Base-by-base conservation (phyloP, 2,329 filamentous ascomycete species). In the Xylaria sp. region DNA sequence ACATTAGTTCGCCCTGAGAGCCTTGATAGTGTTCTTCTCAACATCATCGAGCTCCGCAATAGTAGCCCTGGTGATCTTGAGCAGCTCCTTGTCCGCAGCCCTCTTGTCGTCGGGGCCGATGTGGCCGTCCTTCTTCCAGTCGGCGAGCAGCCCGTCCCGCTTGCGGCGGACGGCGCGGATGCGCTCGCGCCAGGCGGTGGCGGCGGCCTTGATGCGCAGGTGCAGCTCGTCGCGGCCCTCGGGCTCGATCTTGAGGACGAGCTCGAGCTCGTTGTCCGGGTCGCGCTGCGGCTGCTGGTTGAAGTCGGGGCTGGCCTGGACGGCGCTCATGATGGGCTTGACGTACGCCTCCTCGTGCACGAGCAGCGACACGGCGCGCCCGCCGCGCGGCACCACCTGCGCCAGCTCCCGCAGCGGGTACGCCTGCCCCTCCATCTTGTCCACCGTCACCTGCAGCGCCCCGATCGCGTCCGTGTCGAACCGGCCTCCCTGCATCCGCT, bases 261-360 rank as follows among this genome's bases (percentile, higher is more conserved):
- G 80, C 77, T 87, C 84, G 21, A 87, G 80, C 73, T 85, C 83
- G 74, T 86, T 86, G 72, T 87, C 84, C 46, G 81, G 77, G 71
- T 79, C 79, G 19, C 77, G 77, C 79, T 87, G 85, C 47, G 84
- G 84, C 79, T 86, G 84, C 79, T 86, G 84, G 78, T 86, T 86
- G 75, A 83, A 86, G 67, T 83, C 79, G n/a, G 73, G 70, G 69
- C 78, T 81, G 29, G 73, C 69, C 75, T 85, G 83, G 52, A 86
- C 77, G 31, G 84, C 84, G 69, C 78, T 80, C 79, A 85, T 81
- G 75, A 86, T 81, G 67, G 82, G 78, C 77, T 83, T 83, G 67
- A 85, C 73, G 70, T 80, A 82, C 7, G 66, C 72, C 38, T 66
- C 73, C 67, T 80, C 78, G 67, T 78, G 75, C 44, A 74, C 75